A percentile compares a stretch with the other conserved stretches of the same genome.
phyloP scores from a whole-genome alignment of 371 early-diverging fungal genomes.

The Mortierella sp. region DNA sequence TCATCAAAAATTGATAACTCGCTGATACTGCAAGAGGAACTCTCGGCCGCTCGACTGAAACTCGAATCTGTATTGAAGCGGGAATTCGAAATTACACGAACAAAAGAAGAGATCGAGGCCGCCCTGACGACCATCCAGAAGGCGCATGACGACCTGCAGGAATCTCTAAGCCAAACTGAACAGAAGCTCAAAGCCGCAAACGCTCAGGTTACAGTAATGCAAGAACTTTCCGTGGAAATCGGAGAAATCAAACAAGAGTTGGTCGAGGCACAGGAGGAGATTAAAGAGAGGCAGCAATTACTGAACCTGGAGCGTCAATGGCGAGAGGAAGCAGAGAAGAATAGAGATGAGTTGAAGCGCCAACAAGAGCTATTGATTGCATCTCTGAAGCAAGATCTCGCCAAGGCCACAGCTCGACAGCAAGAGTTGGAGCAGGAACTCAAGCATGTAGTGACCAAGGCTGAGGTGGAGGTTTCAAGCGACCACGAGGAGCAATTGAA shows the following conservation, averaged over 20 bases:
- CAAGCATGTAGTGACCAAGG: neutral
- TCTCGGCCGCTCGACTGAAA: constrained; percentile 58
- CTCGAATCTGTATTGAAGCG: constrained; percentile 53
- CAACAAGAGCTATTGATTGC: constrained; percentile 9
- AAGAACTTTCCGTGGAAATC: constrained; percentile 16
- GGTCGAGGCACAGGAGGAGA: constrained; percentile 52
- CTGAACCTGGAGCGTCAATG: constrained; percentile 31
- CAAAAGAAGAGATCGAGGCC: constrained; percentile 28
- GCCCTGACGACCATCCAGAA: constrained; percentile 4
- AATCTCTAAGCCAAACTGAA: constrained; percentile 10
- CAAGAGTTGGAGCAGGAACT: constrained; percentile 8
- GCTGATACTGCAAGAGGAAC: constrained; percentile 17
- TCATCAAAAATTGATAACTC: neutral
- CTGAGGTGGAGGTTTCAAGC: neutral
- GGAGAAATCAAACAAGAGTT: constrained; percentile 58
- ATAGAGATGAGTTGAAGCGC: constrained; percentile 14
- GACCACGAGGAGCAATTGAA: neutral
- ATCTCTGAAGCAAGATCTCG: neutral
- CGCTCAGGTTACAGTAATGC: constrained; percentile 14
- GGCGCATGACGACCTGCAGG: constrained; percentile 1
- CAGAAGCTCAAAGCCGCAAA: constrained; percentile 15
- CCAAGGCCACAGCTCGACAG: neutral
- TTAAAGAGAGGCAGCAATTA: constrained; percentile 35
- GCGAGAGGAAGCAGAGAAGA: constrained; percentile 40
- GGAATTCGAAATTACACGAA: constrained; percentile 45